Conservation (phyloP, 106 monocot species). For the Cymbidium sinense region DNA sequence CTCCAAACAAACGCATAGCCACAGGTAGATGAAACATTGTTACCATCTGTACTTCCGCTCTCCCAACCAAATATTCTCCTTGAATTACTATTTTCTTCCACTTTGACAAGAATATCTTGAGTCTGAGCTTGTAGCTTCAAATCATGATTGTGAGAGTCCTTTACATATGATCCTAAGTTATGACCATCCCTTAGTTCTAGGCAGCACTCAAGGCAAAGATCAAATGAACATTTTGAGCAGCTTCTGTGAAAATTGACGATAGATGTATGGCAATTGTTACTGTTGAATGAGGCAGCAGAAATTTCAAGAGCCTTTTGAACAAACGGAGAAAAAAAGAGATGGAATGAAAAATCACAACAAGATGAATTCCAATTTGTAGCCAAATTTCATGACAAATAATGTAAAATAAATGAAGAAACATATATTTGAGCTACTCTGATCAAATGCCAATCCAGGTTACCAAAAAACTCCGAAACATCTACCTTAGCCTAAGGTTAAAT, state of each 20-base stretch:
- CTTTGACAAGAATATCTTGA: not conserved
- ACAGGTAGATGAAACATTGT: constrained; percentile 2
- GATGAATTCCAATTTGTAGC: too few relatives aligned
- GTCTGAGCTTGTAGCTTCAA: not conserved
- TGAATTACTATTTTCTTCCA: not conserved
- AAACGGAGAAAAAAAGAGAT: too few relatives aligned
- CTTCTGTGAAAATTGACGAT: constrained; percentile 61
- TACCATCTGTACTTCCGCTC: not conserved
- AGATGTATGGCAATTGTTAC: constrained; percentile 58
- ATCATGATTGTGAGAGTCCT: constrained; percentile 3
- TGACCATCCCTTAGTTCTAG: constrained; percentile 46
- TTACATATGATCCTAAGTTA: constrained; percentile 25
- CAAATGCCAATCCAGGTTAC: too few relatives aligned
- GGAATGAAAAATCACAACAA: too few relatives aligned
- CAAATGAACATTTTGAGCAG: constrained; percentile 47
- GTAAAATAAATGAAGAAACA: too few relatives aligned
- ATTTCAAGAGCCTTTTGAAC: too few relatives aligned
- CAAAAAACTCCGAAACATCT: too few relatives aligned
- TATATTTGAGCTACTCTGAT: too few relatives aligned
- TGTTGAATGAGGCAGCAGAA: constrained; percentile 13
- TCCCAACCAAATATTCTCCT: constrained; percentile 28
- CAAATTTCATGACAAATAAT: too few relatives aligned
- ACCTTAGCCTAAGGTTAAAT: too few relatives aligned
- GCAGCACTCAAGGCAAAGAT: constrained; percentile 55
- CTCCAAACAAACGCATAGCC: constrained; percentile 11